Evolutionary conservation across 768 basidiomycete genomes (phyloP), one percentile per base, ranked within the genome.

Genomic region (Suillus ampliporus): DNA sequence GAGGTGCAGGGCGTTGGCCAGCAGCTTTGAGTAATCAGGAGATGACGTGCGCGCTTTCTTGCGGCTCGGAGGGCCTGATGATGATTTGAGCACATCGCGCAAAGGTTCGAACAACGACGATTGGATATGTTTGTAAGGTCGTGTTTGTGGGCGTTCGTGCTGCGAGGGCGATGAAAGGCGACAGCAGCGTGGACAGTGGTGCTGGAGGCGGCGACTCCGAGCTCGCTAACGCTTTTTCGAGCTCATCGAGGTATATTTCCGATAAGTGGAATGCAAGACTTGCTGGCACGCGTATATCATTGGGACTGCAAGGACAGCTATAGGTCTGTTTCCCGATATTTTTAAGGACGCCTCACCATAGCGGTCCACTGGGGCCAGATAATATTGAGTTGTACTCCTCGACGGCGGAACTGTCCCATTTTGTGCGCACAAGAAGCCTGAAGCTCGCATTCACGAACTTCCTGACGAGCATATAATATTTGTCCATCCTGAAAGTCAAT

Each of bases 391-490:
- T 91, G 72, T 93, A 92, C 48, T 86, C 83, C 10, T 79, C 71
- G 57, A 89, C 84, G 5, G 79, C 73, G 8, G 74, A 68, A 28
- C 73, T 67, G 8, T 89, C 84, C 96, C 96, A 99, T 51, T 84
- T 79, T 23, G 77, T 74, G 50, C 89, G 84, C 41, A 89, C 82
- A 28, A 99, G 82, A 21, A 97, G 83, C 38, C 90, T 81, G 76
- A 99, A 96, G 1, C 90, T 86, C 1, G 90, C 93, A 69, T 95
- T 92, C 59, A 92, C 82, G 71, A 94, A 98, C 66, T 90, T 84
- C 62, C 97, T 85, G 62, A 98, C 87, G 51, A 99, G 89, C 88
- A 98, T 89, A 73, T 97, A 96, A 75, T 93, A 99, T 75, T 99
- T 99, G 83, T 99, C 97, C 74, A 98, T 88, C 68, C 96, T 97